phyloP scores from a whole-genome alignment of 1,139 yeast species.

The Pichia sp. region DNA sequence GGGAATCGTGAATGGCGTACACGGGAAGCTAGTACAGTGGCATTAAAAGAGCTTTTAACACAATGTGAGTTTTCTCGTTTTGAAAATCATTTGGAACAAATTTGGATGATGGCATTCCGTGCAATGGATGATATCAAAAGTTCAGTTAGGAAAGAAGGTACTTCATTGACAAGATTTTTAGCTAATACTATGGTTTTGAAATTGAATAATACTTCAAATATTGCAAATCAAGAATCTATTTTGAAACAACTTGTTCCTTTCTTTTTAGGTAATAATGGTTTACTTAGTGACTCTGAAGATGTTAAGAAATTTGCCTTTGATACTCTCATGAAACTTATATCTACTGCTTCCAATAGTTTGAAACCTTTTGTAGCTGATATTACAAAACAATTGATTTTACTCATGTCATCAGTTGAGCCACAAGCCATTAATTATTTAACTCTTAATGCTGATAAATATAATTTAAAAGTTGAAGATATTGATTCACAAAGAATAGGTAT shows the following conservation, averaged over 20 bases:
- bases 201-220: conserved; percentile 31
- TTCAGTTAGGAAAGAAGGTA: conserved; percentile 80
- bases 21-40: conserved; percentile 81
- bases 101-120: conserved; percentile 88
- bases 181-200: conserved; percentile 57
- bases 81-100: conserved; percentile 48
- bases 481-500: conserved; percentile 73
- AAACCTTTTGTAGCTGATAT: conserved; percentile 64
- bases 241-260: conserved; percentile 67
- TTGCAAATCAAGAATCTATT: conserved; percentile 42
- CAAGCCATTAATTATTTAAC: conserved; percentile 81
- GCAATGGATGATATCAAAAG: conserved; percentile 92
- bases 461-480: conserved; percentile 59
- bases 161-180: conserved; percentile 56
- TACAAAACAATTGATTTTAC: conserved; percentile 57
- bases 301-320: conserved; percentile 69
- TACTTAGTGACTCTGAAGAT: conserved; percentile 81
- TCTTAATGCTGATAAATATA: conserved; percentile 83
- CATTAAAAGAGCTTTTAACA: conserved; percentile 63
- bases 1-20: conserved; percentile 88
- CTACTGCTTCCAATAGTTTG: conserved; percentile 50
- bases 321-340: conserved; percentile 63
- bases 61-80: conserved; percentile 49
- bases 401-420: conserved; percentile 88
- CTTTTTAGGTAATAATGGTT: conserved; percentile 68